Conservation (phyloP, 495 filamentous ascomycete genomes). For the Trichoderma orchidacearum region DNA sequence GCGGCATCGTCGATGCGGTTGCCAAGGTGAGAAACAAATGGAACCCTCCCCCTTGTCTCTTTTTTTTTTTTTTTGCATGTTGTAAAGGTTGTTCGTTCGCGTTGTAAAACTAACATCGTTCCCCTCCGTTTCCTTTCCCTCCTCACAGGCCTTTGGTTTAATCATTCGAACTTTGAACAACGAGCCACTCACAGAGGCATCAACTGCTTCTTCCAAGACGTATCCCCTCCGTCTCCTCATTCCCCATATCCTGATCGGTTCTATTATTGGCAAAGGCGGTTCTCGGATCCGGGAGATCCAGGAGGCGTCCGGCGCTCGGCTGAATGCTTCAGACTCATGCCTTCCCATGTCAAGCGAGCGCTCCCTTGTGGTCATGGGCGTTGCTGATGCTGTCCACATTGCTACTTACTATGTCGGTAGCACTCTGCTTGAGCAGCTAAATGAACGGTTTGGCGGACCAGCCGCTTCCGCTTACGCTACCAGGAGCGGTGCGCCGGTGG, state of each 20-base stretch:
- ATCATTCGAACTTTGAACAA: conserved; percentile 98
- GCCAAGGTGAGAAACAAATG: conserved; percentile 62
- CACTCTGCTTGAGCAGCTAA: conserved; percentile 90
- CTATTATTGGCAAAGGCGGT: conserved; percentile 95
- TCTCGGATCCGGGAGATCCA: conserved; percentile 96
- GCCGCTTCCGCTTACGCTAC: conserved; percentile 95
- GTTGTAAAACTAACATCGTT: conserved; percentile 3
- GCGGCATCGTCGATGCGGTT: conserved; percentile 85
- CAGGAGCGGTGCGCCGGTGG: conserved; percentile 82
- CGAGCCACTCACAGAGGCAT: conserved; percentile 74
- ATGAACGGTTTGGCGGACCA: conserved; percentile 87
- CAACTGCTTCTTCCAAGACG: conserved; percentile 86
- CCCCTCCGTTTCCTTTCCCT: background rate
- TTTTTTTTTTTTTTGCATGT: conserved; percentile 2
- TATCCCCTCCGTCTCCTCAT: conserved; percentile 93
- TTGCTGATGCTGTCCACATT: conserved; percentile 92
- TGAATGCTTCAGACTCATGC: conserved; percentile 92
- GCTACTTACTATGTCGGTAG: conserved; percentile 96
- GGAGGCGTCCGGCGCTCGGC: conserved; percentile 87
- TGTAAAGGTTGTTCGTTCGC: background rate
- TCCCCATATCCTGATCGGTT: conserved; percentile 93
- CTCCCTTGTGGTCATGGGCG: conserved; percentile 85
- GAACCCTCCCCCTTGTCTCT: background rate
- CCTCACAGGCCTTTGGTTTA: conserved; percentile 75
- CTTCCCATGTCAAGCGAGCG: conserved; percentile 89